Percentiles rank a stretch among this genome's conserved stretches.
These are phyloP conservation scores for Gloeopeniophorella convolvens DNA, from an alignment of 768 basidiomycete species.

Conservation along the genomic window DNA sequence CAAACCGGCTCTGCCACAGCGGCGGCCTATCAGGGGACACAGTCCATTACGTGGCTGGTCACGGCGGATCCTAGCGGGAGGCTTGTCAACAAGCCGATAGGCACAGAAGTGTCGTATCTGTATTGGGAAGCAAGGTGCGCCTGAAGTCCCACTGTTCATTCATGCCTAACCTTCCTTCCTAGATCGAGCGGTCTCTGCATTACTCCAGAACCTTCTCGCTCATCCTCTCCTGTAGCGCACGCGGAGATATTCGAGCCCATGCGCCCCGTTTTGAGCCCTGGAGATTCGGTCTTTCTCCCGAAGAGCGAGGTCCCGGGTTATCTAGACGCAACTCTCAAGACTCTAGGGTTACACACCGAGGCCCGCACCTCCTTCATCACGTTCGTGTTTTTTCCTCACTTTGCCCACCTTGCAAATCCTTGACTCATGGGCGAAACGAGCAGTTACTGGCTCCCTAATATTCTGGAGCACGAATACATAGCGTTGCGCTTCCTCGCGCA, in stretches of 20 bases:
- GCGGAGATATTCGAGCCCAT: constrained; percentile 7
- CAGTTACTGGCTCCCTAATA: constrained; percentile 38
- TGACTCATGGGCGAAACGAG: neutral
- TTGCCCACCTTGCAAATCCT: constrained; percentile 10
- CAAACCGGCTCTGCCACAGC: no score
- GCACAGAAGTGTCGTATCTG: constrained; percentile 23
- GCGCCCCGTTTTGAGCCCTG: neutral
- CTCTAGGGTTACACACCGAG: constrained; percentile 36
- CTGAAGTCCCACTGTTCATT: neutral
- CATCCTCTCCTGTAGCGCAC: neutral
- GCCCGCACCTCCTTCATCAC: constrained; percentile 44
- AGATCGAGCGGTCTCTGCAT: neutral
- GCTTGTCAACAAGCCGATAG: constrained; percentile 22
- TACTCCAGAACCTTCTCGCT: neutral
- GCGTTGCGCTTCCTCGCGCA: constrained; percentile 43
- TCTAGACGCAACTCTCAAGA: constrained; percentile 30
- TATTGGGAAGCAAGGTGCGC: no score
- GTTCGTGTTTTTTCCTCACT: constrained; percentile 26
- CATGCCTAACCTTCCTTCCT: neutral
- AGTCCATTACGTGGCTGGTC: constrained; percentile 33
- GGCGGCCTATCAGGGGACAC: constrained; percentile 21
- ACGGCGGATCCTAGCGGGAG: constrained; percentile 27
- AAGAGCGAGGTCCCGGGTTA: constrained; percentile 29
- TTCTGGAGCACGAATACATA: constrained; percentile 35
- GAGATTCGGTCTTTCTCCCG: constrained; percentile 24